phyloP scores from a whole-genome alignment of 768 basidiomycete species.

The Leucocoprinus sp. region DNA sequence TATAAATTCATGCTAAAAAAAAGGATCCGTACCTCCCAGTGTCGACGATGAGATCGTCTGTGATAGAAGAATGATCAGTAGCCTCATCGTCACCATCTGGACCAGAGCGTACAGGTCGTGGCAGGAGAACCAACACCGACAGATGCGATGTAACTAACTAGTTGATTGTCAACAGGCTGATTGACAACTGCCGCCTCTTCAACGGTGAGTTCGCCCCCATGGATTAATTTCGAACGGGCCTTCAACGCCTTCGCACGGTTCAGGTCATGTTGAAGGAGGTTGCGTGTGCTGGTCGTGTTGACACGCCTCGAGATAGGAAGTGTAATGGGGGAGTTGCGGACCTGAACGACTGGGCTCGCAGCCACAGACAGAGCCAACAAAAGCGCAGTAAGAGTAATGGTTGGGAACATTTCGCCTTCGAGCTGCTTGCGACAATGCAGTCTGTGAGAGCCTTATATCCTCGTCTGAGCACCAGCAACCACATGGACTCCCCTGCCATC shows the following conservation, averaged over 20 bases:
- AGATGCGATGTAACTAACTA: constrained; percentile 35
- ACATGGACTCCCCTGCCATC: too few relatives aligned
- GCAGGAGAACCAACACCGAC: constrained; percentile 49
- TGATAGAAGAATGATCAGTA: constrained; percentile 1
- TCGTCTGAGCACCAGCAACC: too few relatives aligned
- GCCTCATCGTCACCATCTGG: background rate
- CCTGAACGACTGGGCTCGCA: constrained; percentile 32
- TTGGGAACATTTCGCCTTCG: constrained; percentile 25
- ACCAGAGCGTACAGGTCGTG: constrained; percentile 33
- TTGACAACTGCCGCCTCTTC: constrained; percentile 32
- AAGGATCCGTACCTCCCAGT: constrained; percentile 38
- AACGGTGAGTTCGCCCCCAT: constrained; percentile 19
- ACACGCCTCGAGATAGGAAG: constrained; percentile 48
- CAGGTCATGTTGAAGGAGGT: constrained; percentile 43
- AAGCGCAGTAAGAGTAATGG: constrained; percentile 35
- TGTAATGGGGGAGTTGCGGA: constrained; percentile 32
- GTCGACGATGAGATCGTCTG: constrained; percentile 51
- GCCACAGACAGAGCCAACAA: constrained; percentile 38
- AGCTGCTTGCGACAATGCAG: too few relatives aligned
- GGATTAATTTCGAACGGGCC: constrained; percentile 22
- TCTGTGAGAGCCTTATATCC: too few relatives aligned
- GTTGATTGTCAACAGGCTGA: constrained; percentile 29
- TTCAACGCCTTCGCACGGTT: constrained; percentile 39
- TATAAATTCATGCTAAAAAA: background rate
- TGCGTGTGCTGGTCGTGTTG: constrained; percentile 40